A percentile compares a stretch with the other conserved stretches of the same genome.
These are phyloP conservation scores for Colletotrichum musicola DNA, from an alignment of 2,329 filamentous ascomycete genomes.

Conservation along the genomic window DNA sequence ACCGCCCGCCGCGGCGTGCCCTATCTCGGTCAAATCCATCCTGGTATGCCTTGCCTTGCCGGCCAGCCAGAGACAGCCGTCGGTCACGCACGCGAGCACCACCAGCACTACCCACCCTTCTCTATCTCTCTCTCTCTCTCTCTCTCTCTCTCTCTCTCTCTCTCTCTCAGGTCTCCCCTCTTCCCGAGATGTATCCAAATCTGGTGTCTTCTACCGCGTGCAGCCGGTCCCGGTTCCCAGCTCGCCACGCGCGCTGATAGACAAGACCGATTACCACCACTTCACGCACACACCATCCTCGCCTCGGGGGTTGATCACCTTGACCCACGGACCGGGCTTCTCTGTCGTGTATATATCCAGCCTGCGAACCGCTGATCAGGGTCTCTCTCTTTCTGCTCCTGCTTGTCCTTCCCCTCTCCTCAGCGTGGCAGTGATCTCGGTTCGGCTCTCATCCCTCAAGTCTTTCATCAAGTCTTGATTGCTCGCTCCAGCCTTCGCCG, in stretches of 20 bases:
- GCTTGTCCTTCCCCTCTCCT: background rate
- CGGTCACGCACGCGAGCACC: constrained; percentile 12
- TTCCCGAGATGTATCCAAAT: constrained; percentile 2
- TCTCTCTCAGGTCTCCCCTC: background rate
- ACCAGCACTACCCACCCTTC: background rate
- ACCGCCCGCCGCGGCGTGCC: constrained; percentile 7
- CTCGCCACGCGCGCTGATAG: constrained; percentile 35
- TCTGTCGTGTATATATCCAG: constrained; percentile 26
- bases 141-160: no score
- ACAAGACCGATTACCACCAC: constrained; percentile 24
- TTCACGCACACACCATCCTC: background rate
- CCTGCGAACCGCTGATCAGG: constrained; percentile 6
- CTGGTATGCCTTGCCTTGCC: background rate
- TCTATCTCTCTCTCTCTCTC: background rate
- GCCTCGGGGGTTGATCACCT: background rate
- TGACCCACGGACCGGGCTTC: constrained; percentile 14
- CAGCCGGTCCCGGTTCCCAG: constrained; percentile 16
- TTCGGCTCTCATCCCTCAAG: background rate
- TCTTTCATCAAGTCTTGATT: background rate
- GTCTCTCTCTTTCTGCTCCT: background rate
- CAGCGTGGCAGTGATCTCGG: constrained; percentile 19
- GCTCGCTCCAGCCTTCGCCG: background rate
- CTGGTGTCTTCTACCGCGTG: constrained; percentile 15
- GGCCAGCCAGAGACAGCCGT: background rate
- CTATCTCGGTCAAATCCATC: constrained; percentile 24